phyloP scores from a whole-genome alignment of 768 basidiomycete species.

The Udeniomyces megalosporus region DNA sequence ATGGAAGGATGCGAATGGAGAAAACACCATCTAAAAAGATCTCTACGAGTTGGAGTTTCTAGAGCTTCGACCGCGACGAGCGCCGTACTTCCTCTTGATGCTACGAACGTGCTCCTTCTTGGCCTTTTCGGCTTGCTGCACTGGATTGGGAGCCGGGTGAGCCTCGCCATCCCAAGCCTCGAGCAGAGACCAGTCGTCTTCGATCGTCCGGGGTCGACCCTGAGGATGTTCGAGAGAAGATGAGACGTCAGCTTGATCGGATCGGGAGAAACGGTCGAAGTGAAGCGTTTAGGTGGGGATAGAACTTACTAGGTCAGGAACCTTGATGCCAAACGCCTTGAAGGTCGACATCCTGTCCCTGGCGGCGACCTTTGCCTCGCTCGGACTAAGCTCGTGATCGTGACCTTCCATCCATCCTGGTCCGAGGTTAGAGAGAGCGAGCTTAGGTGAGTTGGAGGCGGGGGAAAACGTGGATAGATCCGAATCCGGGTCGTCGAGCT shows the following conservation, averaged over 20 bases:
- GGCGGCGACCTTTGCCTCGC: background rate
- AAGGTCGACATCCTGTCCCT: background rate
- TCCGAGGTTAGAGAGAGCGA: background rate
- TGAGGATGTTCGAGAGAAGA: background rate
- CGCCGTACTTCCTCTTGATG: no score
- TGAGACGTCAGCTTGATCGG: background rate
- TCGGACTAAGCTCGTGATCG: background rate
- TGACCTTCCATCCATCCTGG: background rate
- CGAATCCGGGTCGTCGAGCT: background rate
- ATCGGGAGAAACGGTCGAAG: no score
- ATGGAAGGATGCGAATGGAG: no score
- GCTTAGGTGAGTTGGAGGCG: background rate
- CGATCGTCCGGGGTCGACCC: slow-evolving; percentile 7
- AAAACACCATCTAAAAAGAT: no score
- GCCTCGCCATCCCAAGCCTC: background rate
- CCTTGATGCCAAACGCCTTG: background rate
- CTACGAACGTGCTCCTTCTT: no score
- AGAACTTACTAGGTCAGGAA: no score
- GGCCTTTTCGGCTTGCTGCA: background rate
- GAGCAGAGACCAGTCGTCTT: slow-evolving; percentile 11
- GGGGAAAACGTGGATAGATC: background rate
- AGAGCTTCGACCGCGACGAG: no score
- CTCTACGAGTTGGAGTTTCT: no score
- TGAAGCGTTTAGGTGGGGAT: no score
- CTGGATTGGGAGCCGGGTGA: background rate